Conservation (phyloP, 495 filamentous ascomycete species). For the Pseudoneurospora amorphoporcata region DNA sequence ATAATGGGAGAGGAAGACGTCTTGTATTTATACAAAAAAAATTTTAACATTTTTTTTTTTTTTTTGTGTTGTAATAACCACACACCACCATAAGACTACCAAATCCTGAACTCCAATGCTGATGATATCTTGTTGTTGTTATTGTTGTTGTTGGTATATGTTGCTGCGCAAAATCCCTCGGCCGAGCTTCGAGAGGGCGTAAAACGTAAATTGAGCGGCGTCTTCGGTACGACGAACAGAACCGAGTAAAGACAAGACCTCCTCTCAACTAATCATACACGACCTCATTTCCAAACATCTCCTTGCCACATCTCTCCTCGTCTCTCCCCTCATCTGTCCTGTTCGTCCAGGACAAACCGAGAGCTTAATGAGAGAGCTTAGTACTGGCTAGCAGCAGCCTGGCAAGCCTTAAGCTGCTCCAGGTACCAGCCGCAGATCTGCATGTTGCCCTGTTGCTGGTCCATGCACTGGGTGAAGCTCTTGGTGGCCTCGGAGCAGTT, state of each 20-base stretch:
- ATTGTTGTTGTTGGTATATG: background rate
- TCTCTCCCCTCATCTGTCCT: background rate
- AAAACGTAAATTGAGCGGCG: background rate
- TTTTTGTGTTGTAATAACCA: background rate
- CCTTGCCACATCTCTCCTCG: background rate
- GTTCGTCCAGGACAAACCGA: too few species aligned
- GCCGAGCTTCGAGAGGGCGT: background rate
- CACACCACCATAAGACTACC: background rate
- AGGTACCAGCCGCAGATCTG: constrained; percentile 96
- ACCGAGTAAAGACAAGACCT: background rate
- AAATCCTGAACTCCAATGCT: background rate
- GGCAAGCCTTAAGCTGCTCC: constrained; percentile 96
- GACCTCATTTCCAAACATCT: background rate
- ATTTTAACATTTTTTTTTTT: background rate
- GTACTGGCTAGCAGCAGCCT: constrained; percentile 78
- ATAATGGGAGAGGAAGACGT: background rate
- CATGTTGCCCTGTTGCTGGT: constrained; percentile 86
- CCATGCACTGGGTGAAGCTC: constrained; percentile 89
- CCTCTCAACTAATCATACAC: background rate
- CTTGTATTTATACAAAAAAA: background rate
- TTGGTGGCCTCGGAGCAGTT: constrained; percentile 72
- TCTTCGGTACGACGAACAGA: background rate
- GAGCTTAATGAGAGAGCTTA: constrained; percentile 29
- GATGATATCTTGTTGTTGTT: background rate
- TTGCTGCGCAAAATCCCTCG: background rate